These are phyloP conservation scores for Cercophora newfieldiana DNA, from an alignment of 495 filamentous ascomycete genomes.

Conservation along the genomic window DNA sequence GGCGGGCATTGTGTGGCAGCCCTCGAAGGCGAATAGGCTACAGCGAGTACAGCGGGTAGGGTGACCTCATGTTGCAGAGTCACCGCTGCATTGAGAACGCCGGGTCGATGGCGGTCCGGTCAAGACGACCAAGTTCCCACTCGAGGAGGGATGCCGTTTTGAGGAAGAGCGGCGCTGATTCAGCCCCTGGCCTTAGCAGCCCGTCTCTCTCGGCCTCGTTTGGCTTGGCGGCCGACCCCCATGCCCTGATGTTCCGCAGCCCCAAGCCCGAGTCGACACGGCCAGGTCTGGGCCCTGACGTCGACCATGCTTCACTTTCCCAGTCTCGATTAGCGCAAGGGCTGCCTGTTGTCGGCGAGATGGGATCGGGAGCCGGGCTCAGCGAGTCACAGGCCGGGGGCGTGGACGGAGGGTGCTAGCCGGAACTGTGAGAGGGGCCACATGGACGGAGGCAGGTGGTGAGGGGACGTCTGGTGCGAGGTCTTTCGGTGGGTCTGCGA, in stretches of 20 bases:
- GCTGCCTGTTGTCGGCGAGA: neutral
- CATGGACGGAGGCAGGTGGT: slow-evolving; percentile 13
- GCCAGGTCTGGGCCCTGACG: neutral
- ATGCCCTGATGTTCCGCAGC: neutral
- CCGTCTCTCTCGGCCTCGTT: neutral
- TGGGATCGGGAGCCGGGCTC: neutral
- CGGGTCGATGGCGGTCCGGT: neutral
- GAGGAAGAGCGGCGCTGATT: slow-evolving; percentile 9
- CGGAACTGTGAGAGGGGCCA: slow-evolving; percentile 18
- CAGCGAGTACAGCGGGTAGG: neutral
- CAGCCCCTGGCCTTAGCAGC: neutral
- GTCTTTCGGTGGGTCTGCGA: slow-evolving; percentile 23
- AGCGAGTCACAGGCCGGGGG: slow-evolving; percentile 9
- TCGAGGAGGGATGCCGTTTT: neutral
- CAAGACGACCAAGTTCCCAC: neutral
- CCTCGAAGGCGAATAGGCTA: neutral
- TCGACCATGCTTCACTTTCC: neutral
- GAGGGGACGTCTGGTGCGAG: slow-evolving; percentile 13
- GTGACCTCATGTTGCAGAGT: neutral
- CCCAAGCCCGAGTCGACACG: neutral
- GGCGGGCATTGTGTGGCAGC: neutral
- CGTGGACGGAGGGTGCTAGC: slow-evolving; percentile 18
- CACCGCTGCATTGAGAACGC: neutral
- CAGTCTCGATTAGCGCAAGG: neutral
- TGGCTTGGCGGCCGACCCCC: neutral